Evolutionary conservation across 2,329 filamentous ascomycete genomes (phyloP), one percentile per base, ranked within the genome.

Genomic region (Colletotrichum cereale): DNA sequence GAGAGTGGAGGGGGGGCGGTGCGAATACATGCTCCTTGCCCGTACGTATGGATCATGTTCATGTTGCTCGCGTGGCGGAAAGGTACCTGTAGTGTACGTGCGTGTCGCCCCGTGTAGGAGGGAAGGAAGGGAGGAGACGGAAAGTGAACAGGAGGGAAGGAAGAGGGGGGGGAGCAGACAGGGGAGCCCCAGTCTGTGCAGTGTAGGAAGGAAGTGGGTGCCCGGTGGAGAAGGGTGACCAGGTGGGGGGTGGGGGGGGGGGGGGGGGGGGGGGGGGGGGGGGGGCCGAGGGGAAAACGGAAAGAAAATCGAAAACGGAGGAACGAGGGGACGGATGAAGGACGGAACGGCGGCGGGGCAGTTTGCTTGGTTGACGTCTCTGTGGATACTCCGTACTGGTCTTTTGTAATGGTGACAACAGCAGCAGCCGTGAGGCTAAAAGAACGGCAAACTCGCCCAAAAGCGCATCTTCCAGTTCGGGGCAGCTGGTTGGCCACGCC

Each of bases 61-160:
- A 55, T 55, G 62, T 67, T 48, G 62, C 68, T 64, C 64, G 64
- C 68, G 68, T 71, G 68, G 68, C 64, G 68, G 68, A 58, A 67
- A 71, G 65, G 64, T 57, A 53, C 60, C 55, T 47, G 16, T 55
- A 47, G 56, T 42, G 63, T 42, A 31, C 26, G 42, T 62, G 42
- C 18, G 58, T 53, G 50, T 55, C 12, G 47, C 24, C 47, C 10
- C 11, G 52, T 36, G 29, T n/a, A 3, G 18, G 31, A n/a, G 11
- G 63, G 55, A 70, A 31, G 62, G 47, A 53, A 36, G 62, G 67
- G 50, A 58, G 34, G 62, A 52, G 53, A 53, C 50, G 52, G 40
- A 60, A 34, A 29, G 57, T 48, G 36, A 38, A 42, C 48, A 60
- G 40, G 56, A 31, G 26, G 38, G 50, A 29, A 69, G 52, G 52